Conservation (phyloP, 495 filamentous ascomycete genomes). For the Schizothecium vesticola region DNA sequence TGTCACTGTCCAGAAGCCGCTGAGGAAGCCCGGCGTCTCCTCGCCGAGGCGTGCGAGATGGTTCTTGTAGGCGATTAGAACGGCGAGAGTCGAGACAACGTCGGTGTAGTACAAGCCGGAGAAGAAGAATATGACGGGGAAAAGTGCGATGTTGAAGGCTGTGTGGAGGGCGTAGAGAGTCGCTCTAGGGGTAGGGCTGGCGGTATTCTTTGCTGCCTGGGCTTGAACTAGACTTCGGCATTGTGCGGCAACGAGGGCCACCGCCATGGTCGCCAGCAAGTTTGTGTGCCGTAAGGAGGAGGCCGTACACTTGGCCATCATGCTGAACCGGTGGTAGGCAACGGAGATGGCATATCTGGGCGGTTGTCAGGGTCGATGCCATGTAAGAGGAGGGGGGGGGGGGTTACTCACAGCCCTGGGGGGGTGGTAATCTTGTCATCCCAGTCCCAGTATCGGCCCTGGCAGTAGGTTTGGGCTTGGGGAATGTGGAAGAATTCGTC, state of each 20-base stretch:
- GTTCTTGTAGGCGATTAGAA: constrained; percentile 61
- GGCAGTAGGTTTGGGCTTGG: constrained; percentile 83
- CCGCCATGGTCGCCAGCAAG: constrained; percentile 38
- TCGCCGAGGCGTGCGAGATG: constrained; percentile 43
- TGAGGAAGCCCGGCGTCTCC: constrained; percentile 21
- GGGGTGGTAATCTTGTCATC: constrained; percentile 97
- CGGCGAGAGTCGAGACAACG: constrained; percentile 60
- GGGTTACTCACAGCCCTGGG: constrained; percentile 70
- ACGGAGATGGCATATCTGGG: constrained; percentile 53
- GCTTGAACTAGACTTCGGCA: constrained; percentile 31
- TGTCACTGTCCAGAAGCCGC: constrained; percentile 42
- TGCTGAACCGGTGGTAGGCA: constrained; percentile 28
- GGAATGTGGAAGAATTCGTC: constrained; percentile 95
- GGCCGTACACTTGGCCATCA: constrained; percentile 37
- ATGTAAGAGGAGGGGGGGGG: neutral
- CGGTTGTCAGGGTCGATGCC: neutral
- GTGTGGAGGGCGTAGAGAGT: constrained; percentile 47
- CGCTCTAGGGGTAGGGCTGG: neutral
- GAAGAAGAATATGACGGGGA: constrained; percentile 93
- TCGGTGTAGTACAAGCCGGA: constrained; percentile 93
- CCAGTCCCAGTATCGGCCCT: constrained; percentile 69
- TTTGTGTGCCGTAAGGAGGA: constrained; percentile 49
- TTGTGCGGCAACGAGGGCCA: constrained; percentile 28
- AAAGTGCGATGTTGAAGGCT: constrained; percentile 75
- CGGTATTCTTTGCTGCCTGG: constrained; percentile 9